Evolutionary conservation across 257 asterid genomes (phyloP).

Genomic region (Solanum dulcamara): DNA sequence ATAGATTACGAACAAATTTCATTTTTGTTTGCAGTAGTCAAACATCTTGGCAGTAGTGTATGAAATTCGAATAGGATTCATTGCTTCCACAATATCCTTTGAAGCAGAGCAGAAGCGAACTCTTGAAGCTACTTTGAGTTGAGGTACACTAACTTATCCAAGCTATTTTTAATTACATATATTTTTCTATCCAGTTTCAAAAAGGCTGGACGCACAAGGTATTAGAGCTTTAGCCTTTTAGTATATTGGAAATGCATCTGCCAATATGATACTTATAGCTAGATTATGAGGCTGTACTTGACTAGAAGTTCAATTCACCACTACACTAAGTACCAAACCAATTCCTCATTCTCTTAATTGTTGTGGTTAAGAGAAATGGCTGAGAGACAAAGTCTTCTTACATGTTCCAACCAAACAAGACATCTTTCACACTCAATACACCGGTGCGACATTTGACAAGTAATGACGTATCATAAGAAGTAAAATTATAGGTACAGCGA

Average conservation of each 20-base stretch:
- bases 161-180: not conserved
- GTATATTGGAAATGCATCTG: not conserved
- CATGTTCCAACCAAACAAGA: not conserved
- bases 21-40: not conserved
- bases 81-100: not conserved
- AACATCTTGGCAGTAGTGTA: not conserved
- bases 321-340: not conserved
- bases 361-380: not conserved
- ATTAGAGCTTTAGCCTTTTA: not conserved
- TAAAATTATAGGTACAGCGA: not conserved
- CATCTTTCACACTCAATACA: not conserved
- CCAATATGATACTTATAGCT: not conserved
- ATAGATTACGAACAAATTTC: not conserved
- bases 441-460: not conserved
- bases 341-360: no score
- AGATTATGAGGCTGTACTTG: not conserved
- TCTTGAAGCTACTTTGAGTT: not conserved
- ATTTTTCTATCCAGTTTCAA: not conserved
- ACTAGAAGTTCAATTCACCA: not conserved
- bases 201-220: not conserved
- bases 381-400: not conserved
- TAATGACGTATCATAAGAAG: not conserved
- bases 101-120: not conserved
- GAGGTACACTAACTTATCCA: not conserved
- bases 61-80: not conserved